Evolutionary conservation across 2,329 filamentous ascomycete genomes (phyloP).

Genomic region (Fusarium sublunatum): DNA sequence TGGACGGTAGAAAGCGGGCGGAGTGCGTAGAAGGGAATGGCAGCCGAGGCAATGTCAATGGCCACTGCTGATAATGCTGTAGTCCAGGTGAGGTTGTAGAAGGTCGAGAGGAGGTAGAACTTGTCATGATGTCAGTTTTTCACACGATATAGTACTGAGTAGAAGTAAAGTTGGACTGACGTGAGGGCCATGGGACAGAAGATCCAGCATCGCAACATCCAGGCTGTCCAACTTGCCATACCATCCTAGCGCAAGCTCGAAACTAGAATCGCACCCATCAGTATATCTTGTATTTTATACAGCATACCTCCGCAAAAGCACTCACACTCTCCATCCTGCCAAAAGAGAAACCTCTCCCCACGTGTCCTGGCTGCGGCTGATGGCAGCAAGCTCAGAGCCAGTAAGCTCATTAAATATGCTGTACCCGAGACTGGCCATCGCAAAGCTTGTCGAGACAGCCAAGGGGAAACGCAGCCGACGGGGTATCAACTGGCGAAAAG

Average conservation of each 20-base stretch:
- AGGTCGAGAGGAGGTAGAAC: conserved; percentile 80
- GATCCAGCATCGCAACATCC: conserved; percentile 72
- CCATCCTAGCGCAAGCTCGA: conserved; percentile 80
- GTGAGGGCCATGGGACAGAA: conserved; percentile 80
- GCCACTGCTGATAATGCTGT: conserved; percentile 71
- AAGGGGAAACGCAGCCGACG: conserved; percentile 63
- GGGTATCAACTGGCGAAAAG: conserved; percentile 52
- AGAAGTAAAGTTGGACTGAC: conserved; percentile 55
- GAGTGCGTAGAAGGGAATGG: conserved; percentile 79
- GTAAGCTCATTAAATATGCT: conserved; percentile 69
- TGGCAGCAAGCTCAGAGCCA: conserved; percentile 71
- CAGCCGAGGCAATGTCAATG: conserved; percentile 76
- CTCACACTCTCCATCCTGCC: conserved; percentile 67
- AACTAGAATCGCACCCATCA: conserved; percentile 55
- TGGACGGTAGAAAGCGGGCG: conserved; percentile 75
- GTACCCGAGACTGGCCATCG: conserved; percentile 73
- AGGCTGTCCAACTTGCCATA: conserved; percentile 77
- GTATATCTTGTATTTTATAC: background rate
- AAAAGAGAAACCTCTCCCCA: conserved; percentile 70
- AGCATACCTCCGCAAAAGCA: conserved; percentile 32
- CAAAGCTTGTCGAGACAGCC: conserved; percentile 65
- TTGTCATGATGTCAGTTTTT: conserved; percentile 47
- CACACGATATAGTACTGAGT: background rate
- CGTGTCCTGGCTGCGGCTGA: conserved; percentile 72
- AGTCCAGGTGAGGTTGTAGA: conserved; percentile 75